phyloP scores from a whole-genome alignment of 306 rosid genomes.

The Luffa acutangula region DNA sequence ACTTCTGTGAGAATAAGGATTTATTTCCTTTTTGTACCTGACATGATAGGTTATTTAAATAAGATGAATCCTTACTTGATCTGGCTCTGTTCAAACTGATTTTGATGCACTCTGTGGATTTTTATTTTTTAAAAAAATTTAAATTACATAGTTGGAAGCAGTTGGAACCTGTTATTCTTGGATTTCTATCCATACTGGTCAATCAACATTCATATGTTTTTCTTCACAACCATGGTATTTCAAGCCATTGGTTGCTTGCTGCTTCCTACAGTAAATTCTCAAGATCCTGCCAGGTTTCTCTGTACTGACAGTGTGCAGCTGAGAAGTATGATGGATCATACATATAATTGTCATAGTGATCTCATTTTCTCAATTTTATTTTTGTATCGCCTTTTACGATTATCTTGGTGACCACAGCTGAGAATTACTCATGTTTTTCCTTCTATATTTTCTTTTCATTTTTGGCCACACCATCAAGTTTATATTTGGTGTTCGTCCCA shows the following conservation, averaged over 20 bases:
- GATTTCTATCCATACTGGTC: background rate
- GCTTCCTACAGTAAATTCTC: slow-evolving; percentile 66
- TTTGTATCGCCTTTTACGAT: background rate
- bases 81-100: background rate
- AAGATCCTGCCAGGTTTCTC: slow-evolving; percentile 99
- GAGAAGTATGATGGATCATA: slow-evolving; percentile 99
- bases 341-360: slow-evolving; percentile 21
- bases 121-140: too few species aligned
- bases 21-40: too few species aligned
- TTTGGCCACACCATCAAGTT: background rate
- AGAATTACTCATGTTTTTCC: background rate
- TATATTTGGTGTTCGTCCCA: background rate
- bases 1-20: background rate
- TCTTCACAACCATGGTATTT: slow-evolving; percentile 54
- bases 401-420: background rate
- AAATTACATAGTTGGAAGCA: background rate
- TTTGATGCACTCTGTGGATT: background rate
- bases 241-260: slow-evolving; percentile 49
- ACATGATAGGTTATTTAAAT: background rate
- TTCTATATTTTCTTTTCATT: background rate
- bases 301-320: slow-evolving; percentile 99
- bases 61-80: background rate
- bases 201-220: slow-evolving; percentile 2
- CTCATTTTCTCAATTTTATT: background rate
- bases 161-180: slow-evolving; percentile 46